Base-by-base conservation (phyloP, 306 rosid genomes). In the Cucumis hystrix region DNA sequence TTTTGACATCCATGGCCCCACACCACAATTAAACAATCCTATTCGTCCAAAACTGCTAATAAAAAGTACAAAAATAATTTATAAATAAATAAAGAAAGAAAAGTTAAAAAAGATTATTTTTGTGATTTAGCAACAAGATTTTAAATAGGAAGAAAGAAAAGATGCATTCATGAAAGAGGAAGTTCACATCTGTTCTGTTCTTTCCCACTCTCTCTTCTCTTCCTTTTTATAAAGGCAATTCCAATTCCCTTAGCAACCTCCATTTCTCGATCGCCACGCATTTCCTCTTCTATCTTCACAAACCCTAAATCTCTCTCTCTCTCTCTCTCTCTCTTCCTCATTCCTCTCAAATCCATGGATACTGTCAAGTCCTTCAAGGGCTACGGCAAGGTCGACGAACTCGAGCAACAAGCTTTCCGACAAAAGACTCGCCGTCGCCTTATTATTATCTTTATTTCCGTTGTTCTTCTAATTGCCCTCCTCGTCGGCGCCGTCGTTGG, bases 291-390 rank as follows among this genome's bases (percentile, higher is more conserved):
- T 28, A 28, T 3, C 16, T 33, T 63, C 49, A 33, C 23, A 37
- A 51, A 35, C 49, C 71, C 71, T 37, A 64, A 8, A 17, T 59
- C 11, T 13, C 7, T 2, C 8, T 33, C 10, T 16, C 20, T 35
- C 43, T 57, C 28, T 7, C 37, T 61, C 40, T 28, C 37, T 59
- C 5, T 13, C 3, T 2, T 0, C n/a, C 6, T 30, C 68, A 30
- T 30, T 30, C n/a, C 5, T 39, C 18, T 61, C 2, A 12, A 21
- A 10, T 45, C 39, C 75, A 90, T 92, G 98, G 96, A 92, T 60
- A 79, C 96, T 0, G 84, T 87, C 54, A 76, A 87, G 64, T 95
- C 97, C 80, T 90, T 95, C 84, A 92, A 92, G 77, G 97, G 97
- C 21, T 92, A 95, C 17, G 97, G 91, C 80, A 89, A 92, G 80